These are phyloP conservation scores for Phlyctochytrium arcticum DNA, from an alignment of 192 early-diverging fungal genomes.

Conservation along the genomic window DNA sequence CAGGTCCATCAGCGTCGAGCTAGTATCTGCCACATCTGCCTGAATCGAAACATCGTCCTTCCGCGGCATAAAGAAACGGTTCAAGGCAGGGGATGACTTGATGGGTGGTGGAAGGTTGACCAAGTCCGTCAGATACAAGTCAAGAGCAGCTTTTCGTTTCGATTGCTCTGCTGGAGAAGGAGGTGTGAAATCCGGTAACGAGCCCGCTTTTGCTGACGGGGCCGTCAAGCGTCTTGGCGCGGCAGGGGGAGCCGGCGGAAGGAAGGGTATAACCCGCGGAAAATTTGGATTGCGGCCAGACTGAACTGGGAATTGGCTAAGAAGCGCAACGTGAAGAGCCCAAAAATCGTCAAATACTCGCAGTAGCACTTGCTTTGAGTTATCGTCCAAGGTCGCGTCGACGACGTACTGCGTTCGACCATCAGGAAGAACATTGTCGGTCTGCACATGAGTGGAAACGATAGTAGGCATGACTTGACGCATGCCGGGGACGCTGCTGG, in stretches of 20 bases:
- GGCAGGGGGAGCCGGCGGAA: constrained; percentile 12
- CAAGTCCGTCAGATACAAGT: constrained; percentile 24
- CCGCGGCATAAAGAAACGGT: constrained; percentile 24
- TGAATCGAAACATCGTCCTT: constrained; percentile 13
- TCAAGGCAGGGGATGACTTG: not conserved
- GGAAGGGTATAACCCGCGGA: constrained; percentile 32
- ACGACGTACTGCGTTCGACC: constrained; percentile 28
- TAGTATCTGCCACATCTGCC: constrained; percentile 1
- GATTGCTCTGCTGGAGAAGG: not conserved
- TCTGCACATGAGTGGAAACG: constrained; percentile 12
- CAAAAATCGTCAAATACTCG: constrained; percentile 41
- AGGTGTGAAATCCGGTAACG: no score
- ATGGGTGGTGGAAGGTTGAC: constrained; percentile 14
- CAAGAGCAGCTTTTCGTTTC: constrained; percentile 6
- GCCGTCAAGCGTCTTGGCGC: not conserved
- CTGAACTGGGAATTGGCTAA: constrained; percentile 37
- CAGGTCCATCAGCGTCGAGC: constrained; percentile 22
- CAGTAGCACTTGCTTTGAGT: constrained; percentile 16
- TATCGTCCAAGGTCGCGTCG: constrained; percentile 23
- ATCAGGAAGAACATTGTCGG: constrained; percentile 7
- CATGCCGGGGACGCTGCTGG: constrained; percentile 1
- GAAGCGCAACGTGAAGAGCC: constrained; percentile 38
- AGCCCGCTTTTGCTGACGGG: not conserved
- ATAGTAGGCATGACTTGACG: constrained; percentile 2
- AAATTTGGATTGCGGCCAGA: constrained; percentile 18